phyloP scores from a whole-genome alignment of 768 basidiomycete species.

The Krasilnikovozyma curviuscula region DNA sequence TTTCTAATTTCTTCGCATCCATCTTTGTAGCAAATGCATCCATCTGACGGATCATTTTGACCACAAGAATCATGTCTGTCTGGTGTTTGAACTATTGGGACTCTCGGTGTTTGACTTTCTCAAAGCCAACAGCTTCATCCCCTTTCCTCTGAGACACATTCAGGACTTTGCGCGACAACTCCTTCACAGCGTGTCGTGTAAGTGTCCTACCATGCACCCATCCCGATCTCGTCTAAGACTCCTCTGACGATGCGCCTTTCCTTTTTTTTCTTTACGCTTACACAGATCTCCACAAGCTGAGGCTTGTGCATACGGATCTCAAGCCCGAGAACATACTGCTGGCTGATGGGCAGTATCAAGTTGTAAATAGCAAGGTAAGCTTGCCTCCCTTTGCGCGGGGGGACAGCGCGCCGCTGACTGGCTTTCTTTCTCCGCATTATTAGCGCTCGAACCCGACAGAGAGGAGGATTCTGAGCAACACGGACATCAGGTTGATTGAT shows the following conservation, averaged over 20 bases:
- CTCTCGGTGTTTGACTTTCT: conserved; percentile 98
- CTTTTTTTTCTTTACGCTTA: conserved; percentile 1
- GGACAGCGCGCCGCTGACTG: not conserved
- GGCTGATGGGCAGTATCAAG: conserved; percentile 52
- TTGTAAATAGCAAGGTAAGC: conserved; percentile 22
- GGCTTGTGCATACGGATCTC: conserved; percentile 89
- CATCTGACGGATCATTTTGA: conserved; percentile 89
- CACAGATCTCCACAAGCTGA: conserved; percentile 71
- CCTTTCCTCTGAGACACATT: conserved; percentile 90
- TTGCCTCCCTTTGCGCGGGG: not conserved
- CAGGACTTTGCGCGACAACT: conserved; percentile 87
- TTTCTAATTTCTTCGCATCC: not conserved
- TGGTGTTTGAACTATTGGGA: conserved; percentile 85
- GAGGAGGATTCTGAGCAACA: conserved; percentile 46
- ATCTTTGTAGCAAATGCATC: conserved; percentile 67
- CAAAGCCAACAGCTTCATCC: conserved; percentile 90
- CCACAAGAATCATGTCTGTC: conserved; percentile 89
- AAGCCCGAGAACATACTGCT: conserved; percentile 98
- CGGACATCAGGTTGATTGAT: conserved; percentile 88
- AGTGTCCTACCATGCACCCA: conserved; percentile 24
- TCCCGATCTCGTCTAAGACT: not conserved
- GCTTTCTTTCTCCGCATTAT: not conserved
- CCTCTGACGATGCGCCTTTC: not conserved
- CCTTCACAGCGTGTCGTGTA: conserved; percentile 82
- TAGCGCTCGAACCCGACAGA: conserved; percentile 51